Evolutionary conservation across 345 rosid genomes (phyloP).

Genomic region (Rubroshorea leprosula): DNA sequence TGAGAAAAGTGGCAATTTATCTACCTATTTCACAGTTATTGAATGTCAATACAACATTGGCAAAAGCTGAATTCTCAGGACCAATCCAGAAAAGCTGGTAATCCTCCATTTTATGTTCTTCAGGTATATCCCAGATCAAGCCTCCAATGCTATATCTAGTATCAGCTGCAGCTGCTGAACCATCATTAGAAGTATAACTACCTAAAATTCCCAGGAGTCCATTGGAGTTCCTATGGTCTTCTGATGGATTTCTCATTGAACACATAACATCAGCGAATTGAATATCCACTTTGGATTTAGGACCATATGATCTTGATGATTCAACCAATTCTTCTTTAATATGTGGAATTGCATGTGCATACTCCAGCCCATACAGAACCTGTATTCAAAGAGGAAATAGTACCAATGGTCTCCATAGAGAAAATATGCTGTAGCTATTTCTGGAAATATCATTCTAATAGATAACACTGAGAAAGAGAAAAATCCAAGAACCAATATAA

Average conservation of each 20-base stretch:
- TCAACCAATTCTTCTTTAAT: constrained; percentile 53
- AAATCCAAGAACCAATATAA: not conserved
- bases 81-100: constrained; percentile 76
- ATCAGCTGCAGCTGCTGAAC: too few species aligned
- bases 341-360: constrained; percentile 48
- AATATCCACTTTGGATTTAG: constrained; percentile 22
- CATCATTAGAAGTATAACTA: constrained; percentile 13
- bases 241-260: constrained; percentile 44
- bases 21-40: constrained; percentile 83
- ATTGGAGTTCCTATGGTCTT: constrained; percentile 21
- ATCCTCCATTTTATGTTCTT: constrained; percentile 60
- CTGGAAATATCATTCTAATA: constrained; percentile 3
- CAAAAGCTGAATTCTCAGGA: constrained; percentile 68
- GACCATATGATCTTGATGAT: constrained; percentile 26
- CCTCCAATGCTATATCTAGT: constrained; percentile 58
- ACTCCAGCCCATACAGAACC: constrained; percentile 90
- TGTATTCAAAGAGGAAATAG: constrained; percentile 24
- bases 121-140: constrained; percentile 62
- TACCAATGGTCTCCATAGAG: not conserved
- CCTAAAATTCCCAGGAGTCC: constrained; percentile 25
- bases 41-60: constrained; percentile 72
- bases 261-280: constrained; percentile 54
- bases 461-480: not conserved
- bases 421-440: not conserved
- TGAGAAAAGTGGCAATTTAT: constrained; percentile 13